Evolutionary conservation across 1,284 basidiomycete species (phyloP).

Genomic region (Meira nashicola): DNA sequence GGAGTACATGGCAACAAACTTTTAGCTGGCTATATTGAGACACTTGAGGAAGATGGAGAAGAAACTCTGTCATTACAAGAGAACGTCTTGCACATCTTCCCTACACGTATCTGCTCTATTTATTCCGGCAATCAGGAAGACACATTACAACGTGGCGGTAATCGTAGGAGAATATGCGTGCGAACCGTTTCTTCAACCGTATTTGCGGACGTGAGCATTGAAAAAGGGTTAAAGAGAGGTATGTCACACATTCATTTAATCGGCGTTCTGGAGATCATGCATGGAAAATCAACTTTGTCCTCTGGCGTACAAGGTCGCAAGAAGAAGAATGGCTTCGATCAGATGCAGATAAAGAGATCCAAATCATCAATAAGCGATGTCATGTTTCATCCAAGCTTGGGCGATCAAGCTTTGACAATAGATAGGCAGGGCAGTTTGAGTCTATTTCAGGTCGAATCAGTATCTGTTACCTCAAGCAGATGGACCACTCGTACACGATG

Average conservation of each 20-base stretch:
- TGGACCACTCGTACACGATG: background rate
- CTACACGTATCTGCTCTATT: background rate
- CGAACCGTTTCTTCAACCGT: slow-evolving; percentile 6
- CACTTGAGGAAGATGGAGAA: background rate
- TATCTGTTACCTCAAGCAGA: background rate
- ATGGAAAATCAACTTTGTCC: background rate
- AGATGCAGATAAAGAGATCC: background rate
- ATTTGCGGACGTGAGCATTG: background rate
- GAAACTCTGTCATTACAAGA: background rate
- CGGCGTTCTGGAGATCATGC: background rate
- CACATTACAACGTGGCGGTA: background rate
- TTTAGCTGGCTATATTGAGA: background rate
- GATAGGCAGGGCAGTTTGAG: background rate
- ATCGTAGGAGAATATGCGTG: background rate
- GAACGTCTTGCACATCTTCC: background rate
- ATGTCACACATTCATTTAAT: background rate
- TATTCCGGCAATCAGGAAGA: no score
- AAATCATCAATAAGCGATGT: background rate
- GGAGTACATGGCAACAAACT: background rate
- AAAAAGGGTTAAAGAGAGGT: no score
- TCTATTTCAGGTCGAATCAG: background rate
- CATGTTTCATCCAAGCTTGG: background rate
- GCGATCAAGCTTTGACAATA: background rate
- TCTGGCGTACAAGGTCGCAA: background rate
- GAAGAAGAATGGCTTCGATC: background rate